These are phyloP conservation scores for Sesbania bispinosa DNA, from an alignment of 306 rosid species.

Conservation along the genomic window DNA sequence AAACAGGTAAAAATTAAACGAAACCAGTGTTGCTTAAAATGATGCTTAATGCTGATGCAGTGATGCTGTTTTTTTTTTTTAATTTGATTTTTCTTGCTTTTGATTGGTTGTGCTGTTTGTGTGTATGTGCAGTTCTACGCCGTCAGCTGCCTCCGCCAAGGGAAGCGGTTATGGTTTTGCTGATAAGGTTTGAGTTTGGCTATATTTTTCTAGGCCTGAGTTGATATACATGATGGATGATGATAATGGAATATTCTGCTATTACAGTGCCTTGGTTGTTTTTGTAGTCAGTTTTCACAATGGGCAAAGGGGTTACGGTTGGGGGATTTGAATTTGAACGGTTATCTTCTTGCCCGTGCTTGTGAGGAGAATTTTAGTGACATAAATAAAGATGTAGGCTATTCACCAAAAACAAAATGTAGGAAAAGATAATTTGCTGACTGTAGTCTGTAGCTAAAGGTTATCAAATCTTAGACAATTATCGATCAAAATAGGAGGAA, in stretches of 20 bases:
- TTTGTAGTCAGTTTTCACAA: background rate
- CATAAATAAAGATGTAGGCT: conserved; percentile 2
- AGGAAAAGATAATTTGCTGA: background rate
- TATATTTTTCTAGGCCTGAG: background rate
- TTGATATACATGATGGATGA: conserved; percentile 8
- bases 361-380: background rate
- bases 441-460: background rate
- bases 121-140: conserved; percentile 46
- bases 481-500: background rate
- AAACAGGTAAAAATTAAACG: conserved; percentile 42
- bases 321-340: background rate
- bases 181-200: conserved; percentile 65
- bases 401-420: no score
- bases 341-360: background rate
- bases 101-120: conserved; percentile 16
- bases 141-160: conserved; percentile 46
- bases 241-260: background rate
- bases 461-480: conserved; percentile 4
- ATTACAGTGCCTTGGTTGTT: background rate
- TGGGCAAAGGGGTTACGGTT: background rate
- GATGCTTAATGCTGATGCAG: conserved; percentile 9
- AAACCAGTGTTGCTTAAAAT: background rate
- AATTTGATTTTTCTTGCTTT: background rate
- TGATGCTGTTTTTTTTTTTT: background rate
- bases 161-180: conserved; percentile 95